A percentile compares a stretch with the other conserved stretches of the same genome.
Evolutionary conservation across 768 basidiomycete genomes (phyloP).

Genomic region (Pisolithus tinctorius): DNA sequence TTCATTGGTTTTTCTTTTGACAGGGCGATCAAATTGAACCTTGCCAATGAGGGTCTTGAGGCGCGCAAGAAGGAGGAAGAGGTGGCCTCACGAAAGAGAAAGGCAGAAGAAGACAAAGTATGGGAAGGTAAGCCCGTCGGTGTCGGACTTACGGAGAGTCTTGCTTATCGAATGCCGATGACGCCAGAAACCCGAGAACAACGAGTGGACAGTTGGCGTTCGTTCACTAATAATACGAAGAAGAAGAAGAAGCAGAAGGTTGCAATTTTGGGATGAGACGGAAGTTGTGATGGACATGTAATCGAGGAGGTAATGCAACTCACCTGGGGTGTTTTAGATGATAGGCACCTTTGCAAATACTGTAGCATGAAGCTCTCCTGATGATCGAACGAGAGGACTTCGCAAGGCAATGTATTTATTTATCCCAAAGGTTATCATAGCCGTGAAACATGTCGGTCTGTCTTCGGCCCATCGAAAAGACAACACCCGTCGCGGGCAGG

Average conservation of each 20-base stretch:
- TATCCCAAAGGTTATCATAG: too few relatives aligned
- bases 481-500: not conserved
- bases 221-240: conserved; percentile 56
- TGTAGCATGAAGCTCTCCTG: too few relatives aligned
- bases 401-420: too few relatives aligned
- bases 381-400: too few relatives aligned
- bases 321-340: not conserved
- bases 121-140: conserved; percentile 70
- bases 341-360: not conserved
- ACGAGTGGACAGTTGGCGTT: conserved; percentile 81
- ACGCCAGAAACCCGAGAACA: conserved; percentile 65
- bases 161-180: not conserved
- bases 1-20: not conserved
- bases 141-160: not conserved
- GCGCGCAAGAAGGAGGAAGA: conserved; percentile 93
- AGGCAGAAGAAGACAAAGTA: conserved; percentile 77
- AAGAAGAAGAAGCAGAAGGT: conserved; percentile 82
- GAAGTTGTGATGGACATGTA: not conserved
- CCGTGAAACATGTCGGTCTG: too few relatives aligned
- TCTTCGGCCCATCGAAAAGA: too few relatives aligned
- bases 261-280: conserved; percentile 54
- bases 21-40: conserved; percentile 84
- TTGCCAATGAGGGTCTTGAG: conserved; percentile 88
- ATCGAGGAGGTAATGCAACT: not conserved
- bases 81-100: conserved; percentile 66